Percentiles rank a stretch among this genome's conserved stretches.
phyloP scores from a whole-genome alignment of 2,329 filamentous ascomycete species.

The Cylindrodendrum hubeiense region DNA sequence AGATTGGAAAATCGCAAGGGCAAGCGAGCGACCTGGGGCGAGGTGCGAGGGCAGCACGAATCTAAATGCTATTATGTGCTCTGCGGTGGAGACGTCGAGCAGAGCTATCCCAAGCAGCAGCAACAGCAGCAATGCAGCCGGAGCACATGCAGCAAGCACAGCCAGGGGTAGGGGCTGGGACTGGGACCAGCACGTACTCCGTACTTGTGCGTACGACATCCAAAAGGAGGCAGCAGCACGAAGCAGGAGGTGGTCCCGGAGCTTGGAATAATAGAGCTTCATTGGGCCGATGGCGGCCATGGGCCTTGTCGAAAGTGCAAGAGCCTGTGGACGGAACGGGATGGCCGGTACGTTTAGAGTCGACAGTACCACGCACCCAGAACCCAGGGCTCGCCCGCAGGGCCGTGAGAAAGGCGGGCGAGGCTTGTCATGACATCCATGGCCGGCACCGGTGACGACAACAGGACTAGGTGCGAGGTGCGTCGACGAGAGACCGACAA shows the following conservation, averaged over 20 bases:
- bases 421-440: slow-evolving; percentile 15
- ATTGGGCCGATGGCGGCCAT: slow-evolving; percentile 26
- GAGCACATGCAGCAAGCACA: slow-evolving; percentile 38
- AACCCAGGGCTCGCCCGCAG: not conserved
- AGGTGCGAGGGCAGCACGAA: slow-evolving; percentile 30
- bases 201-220: slow-evolving; percentile 31
- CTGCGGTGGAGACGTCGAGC: slow-evolving; percentile 34
- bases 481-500: slow-evolving; percentile 16
- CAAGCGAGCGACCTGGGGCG: slow-evolving; percentile 24
- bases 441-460: slow-evolving; percentile 30
- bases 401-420: slow-evolving; percentile 7
- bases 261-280: slow-evolving; percentile 17
- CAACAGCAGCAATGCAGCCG: slow-evolving; percentile 40
- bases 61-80: slow-evolving; percentile 36
- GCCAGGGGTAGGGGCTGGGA: slow-evolving; percentile 20
- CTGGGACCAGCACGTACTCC: slow-evolving; percentile 14
- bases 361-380: slow-evolving; percentile 23
- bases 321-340: slow-evolving; percentile 21
- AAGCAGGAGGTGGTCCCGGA: slow-evolving; percentile 25
- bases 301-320: too few relatives aligned
- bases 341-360: slow-evolving; percentile 16
- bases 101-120: slow-evolving; percentile 32
- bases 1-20: slow-evolving; percentile 33
- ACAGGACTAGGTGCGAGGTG: slow-evolving; percentile 3
- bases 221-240: slow-evolving; percentile 40